A percentile compares a stretch with the other conserved stretches of the same genome.
Conservation (phyloP, 108 stramenopile genomes). For the Nitzschia sp. region DNA sequence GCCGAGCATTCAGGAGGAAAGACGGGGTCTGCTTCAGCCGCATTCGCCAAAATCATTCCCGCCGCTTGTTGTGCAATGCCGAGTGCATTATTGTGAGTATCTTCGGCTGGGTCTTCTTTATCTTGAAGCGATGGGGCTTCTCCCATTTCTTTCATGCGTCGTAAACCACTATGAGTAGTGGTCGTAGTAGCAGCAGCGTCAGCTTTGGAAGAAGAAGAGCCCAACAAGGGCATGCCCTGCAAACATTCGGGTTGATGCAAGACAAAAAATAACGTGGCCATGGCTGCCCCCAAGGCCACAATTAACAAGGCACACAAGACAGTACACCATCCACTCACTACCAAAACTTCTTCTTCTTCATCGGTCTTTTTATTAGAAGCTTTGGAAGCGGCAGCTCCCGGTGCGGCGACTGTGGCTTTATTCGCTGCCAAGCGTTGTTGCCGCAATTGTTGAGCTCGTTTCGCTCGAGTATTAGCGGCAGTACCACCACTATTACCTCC, state of each 20-base stretch:
- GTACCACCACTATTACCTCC: not conserved
- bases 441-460: slow-evolving; percentile 11
- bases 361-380: not conserved
- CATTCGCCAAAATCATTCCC: no score
- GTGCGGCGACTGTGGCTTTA: not conserved
- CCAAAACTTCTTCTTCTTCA: slow-evolving; percentile 12
- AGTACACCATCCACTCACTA: slow-evolving; percentile 14
- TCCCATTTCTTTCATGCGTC: not conserved
- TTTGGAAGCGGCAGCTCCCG: not conserved
- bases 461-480: not conserved
- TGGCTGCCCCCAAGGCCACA: slow-evolving; percentile 18
- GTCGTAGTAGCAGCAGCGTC: not conserved
- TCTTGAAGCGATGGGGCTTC: no score
- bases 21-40: not conserved
- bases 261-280: slow-evolving; percentile 9
- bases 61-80: not conserved
- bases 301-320: slow-evolving; percentile 19
- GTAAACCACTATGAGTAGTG: not conserved
- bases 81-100: no score
- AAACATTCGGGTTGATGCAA: slow-evolving; percentile 25
- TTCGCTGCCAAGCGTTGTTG: slow-evolving; percentile 5
- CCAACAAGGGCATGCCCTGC: not conserved
- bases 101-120: no score
- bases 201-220: not conserved
- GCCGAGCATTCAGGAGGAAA: slow-evolving; percentile 11